These are phyloP conservation scores for Xylaria hypoxylon DNA, from an alignment of 2,329 filamentous ascomycete genomes.

Conservation along the genomic window DNA sequence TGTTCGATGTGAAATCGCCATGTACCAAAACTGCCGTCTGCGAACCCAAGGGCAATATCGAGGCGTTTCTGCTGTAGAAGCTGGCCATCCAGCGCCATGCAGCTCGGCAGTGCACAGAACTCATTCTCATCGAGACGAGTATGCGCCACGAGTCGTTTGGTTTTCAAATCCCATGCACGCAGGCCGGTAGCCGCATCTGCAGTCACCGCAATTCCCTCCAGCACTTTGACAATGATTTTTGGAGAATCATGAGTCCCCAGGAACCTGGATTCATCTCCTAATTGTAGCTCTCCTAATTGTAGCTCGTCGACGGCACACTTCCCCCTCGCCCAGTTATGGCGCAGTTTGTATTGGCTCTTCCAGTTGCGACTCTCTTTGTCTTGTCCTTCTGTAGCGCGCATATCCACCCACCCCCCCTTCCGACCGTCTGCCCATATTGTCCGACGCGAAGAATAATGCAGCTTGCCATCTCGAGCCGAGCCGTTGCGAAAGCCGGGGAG, in stretches of 20 bases:
- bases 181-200: conserved; percentile 77
- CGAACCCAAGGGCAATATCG: conserved; percentile 76
- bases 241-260: conserved; percentile 52
- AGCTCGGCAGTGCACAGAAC: conserved; percentile 62
- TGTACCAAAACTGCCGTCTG: conserved; percentile 76
- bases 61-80: conserved; percentile 58
- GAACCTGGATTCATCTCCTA: conserved; percentile 44
- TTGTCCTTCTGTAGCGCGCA: conserved; percentile 62
- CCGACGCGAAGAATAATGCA: conserved; percentile 60
- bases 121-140: conserved; percentile 50
- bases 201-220: conserved; percentile 81
- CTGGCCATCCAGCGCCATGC: conserved; percentile 73
- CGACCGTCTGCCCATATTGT: conserved; percentile 61
- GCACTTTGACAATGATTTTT: conserved; percentile 80
- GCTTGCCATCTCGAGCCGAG: conserved; percentile 50
- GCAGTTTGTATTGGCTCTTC: conserved; percentile 83
- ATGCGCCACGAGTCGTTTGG: conserved; percentile 69
- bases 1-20: conserved; percentile 69
- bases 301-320: conserved; percentile 85
- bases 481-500: conserved; percentile 72
- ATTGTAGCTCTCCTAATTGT: conserved; percentile 70
- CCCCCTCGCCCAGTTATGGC: conserved; percentile 91
- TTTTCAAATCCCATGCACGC: conserved; percentile 81
- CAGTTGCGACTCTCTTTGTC: conserved; percentile 43
- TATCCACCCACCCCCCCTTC: conserved; percentile 61